Evolutionary conservation across 176 grass and related monocot species (phyloP), one percentile per base, ranked within the genome.

Genomic region (Juncus effusus): DNA sequence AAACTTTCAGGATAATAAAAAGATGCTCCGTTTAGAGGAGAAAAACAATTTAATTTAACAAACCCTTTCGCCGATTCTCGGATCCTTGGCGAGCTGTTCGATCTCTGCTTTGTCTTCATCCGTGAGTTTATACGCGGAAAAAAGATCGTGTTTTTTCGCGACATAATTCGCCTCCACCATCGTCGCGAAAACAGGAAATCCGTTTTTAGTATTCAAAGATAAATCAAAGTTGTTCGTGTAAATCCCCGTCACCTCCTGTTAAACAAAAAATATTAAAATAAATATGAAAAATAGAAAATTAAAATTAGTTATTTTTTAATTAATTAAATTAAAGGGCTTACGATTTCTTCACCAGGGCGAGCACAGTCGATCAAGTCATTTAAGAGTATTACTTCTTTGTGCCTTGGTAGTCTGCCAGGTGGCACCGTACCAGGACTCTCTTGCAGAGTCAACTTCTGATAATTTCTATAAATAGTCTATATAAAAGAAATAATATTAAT

Each of bases 201-300:
- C 94, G 80, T 99, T 99, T 77, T 99, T 99, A 39, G 94, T 99
- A 72, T 99, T 99, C 56, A 99, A 72, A 39, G 89, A 99, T 56
- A 99, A 65, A 81, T 99, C 94, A 80, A 99, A 99, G 73, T 99
- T 99, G 65, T 99, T 99, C 2, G 94, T 99, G 73, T 99, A 99
- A 78, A 93, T 87, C 66, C 94, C 94, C 3, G 88, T 99, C 67
- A 99, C 89, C 78, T 99, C 94, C 94, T 99, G 83, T 55, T 85
- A 77, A 82, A 7, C 1, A 54, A 38, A 54, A 4, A 39, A 50
- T 60, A 61, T 81, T 51, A 79, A 16, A 16, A 3, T 2, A 16
- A 64, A 5, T 78, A 51, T 13, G 10, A 72, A 13, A 37, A 38
- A 82, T 2, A 9, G 35, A 70, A 28, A 28, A 28, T 28, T 28